Percentiles rank a stretch among this genome's conserved stretches.
Conservation (phyloP, 23 red algal genomes). For the Cyanidioschyzon merolae region DNA sequence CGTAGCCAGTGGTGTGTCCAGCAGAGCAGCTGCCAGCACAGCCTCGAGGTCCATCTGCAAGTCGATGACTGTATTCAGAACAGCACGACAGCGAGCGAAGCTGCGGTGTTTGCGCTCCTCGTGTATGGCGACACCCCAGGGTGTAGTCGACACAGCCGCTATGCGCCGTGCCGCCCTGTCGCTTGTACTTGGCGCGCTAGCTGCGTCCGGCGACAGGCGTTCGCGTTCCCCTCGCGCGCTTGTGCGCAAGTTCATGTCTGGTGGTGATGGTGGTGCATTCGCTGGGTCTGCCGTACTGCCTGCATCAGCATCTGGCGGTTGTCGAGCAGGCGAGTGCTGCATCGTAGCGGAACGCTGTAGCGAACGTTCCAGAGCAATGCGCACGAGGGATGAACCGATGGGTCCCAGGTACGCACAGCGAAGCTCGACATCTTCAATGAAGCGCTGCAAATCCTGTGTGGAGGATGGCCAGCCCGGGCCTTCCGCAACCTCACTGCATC, state of each 20-base stretch:
- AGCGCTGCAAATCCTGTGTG: not conserved
- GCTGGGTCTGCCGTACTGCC: not conserved
- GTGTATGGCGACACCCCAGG: not conserved
- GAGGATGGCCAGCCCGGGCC: not conserved
- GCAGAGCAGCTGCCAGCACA: slow-evolving; percentile 55
- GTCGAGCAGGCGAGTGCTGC: too few species aligned
- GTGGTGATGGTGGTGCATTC: not conserved
- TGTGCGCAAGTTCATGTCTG: not conserved
- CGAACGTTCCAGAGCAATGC: not conserved
- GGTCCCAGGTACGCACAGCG: not conserved
- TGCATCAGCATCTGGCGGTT: not conserved
- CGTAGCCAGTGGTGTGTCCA: slow-evolving; percentile 15
- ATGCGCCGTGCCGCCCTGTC: not conserved
- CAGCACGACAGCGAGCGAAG: not conserved
- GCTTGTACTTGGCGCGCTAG: not conserved
- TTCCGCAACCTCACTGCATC: not conserved
- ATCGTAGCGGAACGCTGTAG: too few species aligned
- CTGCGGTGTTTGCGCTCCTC: not conserved
- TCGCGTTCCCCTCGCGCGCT: not conserved
- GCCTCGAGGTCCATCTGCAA: slow-evolving; percentile 80
- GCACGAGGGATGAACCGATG: not conserved
- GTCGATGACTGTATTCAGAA: slow-evolving; percentile 37
- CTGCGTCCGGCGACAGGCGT: not conserved
- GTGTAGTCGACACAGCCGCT: not conserved
- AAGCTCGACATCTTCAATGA: not conserved